Base-by-base conservation (phyloP, 2,329 filamentous ascomycete genomes). In the Polychaeton citri region DNA sequence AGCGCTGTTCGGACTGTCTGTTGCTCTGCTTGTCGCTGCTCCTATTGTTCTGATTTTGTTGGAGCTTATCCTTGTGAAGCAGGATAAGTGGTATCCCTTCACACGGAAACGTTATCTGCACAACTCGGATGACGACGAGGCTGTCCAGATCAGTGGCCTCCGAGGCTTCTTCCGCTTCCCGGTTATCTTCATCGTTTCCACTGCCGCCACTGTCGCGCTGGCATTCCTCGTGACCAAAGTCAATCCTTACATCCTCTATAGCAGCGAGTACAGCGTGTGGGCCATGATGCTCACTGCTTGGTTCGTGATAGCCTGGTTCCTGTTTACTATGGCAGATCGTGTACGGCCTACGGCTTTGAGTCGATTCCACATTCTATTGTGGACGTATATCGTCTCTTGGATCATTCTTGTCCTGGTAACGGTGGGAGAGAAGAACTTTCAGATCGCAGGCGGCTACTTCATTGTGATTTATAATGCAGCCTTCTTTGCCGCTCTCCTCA, bases 191-290 rank as follows among this genome's bases (percentile, higher is more conserved):
- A 52, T 70, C 15, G 66, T 84, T 21, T 71, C 87, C 1, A 74
- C 72, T 1, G 76, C 69, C 1, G 63, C 81, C n/a, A 74, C 81
- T 0, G 57, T 92, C 17, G 82, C 74, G 1, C 66, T 84, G 13
- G 80, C 82, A 2, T 81, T 81, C 46, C 60, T 96, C 35, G 51
- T 93, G 30, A 73, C 74, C 24, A 92, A 90, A 57, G 63, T 88
- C 53, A 96, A 96, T 52, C 86, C 88, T 1, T 72, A 84, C 49
- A 85, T 96, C 48, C 66, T 90, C n/a, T 90, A 95, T 62, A 87
- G 84, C 60, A 92, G 81, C 49, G 71, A 78, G 33, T 96, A 90
- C 55, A 70, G 82, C 4, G 80, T 95, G 51, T 93, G 86, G 84
- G 60, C 56, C 19, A 92, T 92, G 79, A 81, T 86, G 63, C 53